These are phyloP conservation scores for Dendrobium huoshanense DNA, from an alignment of 106 monocot species.

Conservation along the genomic window DNA sequence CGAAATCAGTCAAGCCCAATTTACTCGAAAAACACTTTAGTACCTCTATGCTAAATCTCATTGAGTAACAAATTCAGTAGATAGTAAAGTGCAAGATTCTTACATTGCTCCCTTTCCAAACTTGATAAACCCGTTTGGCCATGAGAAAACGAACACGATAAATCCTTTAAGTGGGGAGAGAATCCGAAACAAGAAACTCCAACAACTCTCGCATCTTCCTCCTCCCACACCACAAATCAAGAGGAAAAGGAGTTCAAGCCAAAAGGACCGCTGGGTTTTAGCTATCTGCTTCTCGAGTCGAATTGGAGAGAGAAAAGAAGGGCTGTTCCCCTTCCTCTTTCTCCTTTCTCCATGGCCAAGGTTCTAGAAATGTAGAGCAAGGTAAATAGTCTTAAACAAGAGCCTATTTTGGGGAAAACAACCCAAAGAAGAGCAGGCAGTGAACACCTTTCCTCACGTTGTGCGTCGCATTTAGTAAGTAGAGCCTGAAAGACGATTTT, in stretches of 20 bases:
- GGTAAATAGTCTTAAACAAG: neutral
- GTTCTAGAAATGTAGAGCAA: neutral
- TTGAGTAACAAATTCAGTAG: neutral
- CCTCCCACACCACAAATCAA: neutral
- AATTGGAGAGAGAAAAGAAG: conserved; percentile 5
- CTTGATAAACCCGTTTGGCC: conserved; percentile 33
- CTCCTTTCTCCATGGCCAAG: neutral
- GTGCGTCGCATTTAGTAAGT: neutral
- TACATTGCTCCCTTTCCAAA: conserved; percentile 39
- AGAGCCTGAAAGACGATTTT: neutral
- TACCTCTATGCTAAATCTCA: neutral
- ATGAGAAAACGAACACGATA: neutral
- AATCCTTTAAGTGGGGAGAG: neutral
- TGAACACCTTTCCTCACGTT: neutral
- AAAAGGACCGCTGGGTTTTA: neutral
- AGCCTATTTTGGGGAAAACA: neutral
- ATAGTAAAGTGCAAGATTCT: conserved; percentile 6
- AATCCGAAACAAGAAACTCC: conserved; percentile 6
- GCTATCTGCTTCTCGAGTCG: neutral
- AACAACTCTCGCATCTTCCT: conserved; percentile 1
- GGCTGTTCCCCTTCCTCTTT: neutral
- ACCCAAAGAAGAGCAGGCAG: neutral
- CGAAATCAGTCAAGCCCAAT: neutral
- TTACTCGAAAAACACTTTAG: neutral
- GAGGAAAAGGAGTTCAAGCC: neutral